Percentiles rank a stretch among this genome's conserved stretches.
These are phyloP conservation scores for Eimeria tenella DNA, from an alignment of 169 alveolate species.

Conservation along the genomic window DNA sequence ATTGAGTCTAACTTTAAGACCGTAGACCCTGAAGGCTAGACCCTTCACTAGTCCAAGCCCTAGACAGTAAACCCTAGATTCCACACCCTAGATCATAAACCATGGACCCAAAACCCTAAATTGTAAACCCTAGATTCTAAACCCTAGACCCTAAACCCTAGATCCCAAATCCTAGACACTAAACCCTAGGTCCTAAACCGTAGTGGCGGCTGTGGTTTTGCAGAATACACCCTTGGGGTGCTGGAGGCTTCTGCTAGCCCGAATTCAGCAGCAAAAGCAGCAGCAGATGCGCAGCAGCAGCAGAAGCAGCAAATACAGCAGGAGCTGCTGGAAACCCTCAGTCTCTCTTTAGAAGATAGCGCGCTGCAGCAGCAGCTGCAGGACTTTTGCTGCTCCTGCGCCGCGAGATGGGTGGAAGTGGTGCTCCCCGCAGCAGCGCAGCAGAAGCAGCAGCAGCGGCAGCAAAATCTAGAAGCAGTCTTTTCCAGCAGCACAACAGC, in stretches of 20 bases:
- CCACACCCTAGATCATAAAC: too few species aligned
- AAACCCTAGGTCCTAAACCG: not conserved
- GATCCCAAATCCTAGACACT: not conserved
- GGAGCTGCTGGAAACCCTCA: slow-evolving; percentile 23
- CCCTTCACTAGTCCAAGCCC: too few species aligned
- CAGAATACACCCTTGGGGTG: slow-evolving; percentile 19
- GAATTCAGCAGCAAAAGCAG: slow-evolving; percentile 1
- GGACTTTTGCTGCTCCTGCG: slow-evolving; percentile 36
- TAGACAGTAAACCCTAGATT: too few species aligned
- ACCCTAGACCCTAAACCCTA: not conserved
- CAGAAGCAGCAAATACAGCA: slow-evolving; percentile 7
- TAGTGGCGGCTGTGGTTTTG: not conserved
- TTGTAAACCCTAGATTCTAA: not conserved
- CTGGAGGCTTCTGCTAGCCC: not conserved
- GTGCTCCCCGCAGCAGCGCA: slow-evolving; percentile 32
- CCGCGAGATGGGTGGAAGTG: slow-evolving; percentile 10
- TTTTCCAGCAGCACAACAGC: slow-evolving; percentile 28
- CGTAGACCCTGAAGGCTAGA: not conserved
- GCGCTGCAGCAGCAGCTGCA: slow-evolving; percentile 56
- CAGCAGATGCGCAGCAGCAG: slow-evolving; percentile 37
- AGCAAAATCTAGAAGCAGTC: slow-evolving; percentile 27
- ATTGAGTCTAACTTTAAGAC: too few species aligned
- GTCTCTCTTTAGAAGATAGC: slow-evolving; percentile 17
- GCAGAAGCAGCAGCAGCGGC: slow-evolving; percentile 58
- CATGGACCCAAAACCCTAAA: too few species aligned